Percentiles rank a stretch among this genome's conserved stretches.
phyloP scores from a whole-genome alignment of 2,329 filamentous ascomycete genomes.

The Ophiostoma quercus region DNA sequence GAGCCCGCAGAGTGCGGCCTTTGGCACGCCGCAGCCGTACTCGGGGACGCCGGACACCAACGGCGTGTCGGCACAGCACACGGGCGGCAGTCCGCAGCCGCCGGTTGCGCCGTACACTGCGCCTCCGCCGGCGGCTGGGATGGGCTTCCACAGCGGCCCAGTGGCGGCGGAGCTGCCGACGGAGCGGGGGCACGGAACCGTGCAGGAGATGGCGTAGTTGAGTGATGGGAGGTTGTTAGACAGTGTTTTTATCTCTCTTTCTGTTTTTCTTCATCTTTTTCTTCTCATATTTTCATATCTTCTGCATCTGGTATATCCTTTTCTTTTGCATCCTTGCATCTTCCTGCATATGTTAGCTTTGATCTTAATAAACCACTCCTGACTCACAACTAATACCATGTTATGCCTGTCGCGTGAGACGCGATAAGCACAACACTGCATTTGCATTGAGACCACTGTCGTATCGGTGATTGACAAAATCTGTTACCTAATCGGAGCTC shows the following conservation, averaged over 20 bases:
- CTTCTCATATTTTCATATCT: background rate
- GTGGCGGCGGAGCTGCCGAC: conserved; percentile 33
- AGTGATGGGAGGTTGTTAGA: background rate
- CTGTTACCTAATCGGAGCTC: conserved; percentile 18
- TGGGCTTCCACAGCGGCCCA: conserved; percentile 28
- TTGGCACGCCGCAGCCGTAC: conserved; percentile 1
- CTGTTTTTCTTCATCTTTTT: background rate
- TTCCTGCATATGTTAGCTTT: background rate
- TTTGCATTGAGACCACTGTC: background rate
- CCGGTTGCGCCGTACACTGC: conserved; percentile 12
- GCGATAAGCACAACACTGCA: background rate
- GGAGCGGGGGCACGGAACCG: conserved; percentile 32
- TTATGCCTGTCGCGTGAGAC: background rate
- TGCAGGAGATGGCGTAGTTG: conserved; percentile 31
- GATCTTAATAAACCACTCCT: too few species aligned
- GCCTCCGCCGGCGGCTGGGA: conserved; percentile 21
- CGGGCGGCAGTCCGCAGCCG: conserved; percentile 24
- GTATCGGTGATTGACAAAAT: background rate
- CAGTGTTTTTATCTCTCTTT: background rate
- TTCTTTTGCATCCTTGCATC: background rate
- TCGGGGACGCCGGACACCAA: background rate
- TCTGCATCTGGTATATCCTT: too few species aligned
- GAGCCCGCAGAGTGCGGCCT: conserved; percentile 12
- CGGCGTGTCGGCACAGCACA: background rate
- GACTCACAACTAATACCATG: too few species aligned